Base-by-base conservation (phyloP, 352 stramenopile genomes). In the Aphanomyces invadans region DNA sequence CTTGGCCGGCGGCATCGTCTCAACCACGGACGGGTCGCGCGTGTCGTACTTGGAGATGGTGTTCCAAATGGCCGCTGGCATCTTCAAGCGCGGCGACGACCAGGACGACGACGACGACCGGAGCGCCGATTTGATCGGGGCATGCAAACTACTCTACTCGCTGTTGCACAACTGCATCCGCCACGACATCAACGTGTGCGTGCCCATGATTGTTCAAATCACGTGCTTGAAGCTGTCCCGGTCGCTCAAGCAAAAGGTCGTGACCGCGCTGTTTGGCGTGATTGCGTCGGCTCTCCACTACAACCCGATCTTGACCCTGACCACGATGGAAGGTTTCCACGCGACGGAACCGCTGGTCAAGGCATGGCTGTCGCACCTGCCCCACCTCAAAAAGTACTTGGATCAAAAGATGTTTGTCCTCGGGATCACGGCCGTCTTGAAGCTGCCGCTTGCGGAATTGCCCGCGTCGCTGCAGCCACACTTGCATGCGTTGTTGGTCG, bases 331-430 rank as follows among this genome's bases (percentile, higher is more conserved):
- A 73, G 85, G 87, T 32, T 75, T 96, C 10, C 81, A 88, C 9
- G 85, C 89, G 23, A 95, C 89, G 3, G 79, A 95, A 17, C 84
- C 91, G 62, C 87, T 97, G 32, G 89, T 98, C 65, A 86, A 83
- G 56, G 80, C 97, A 64, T 98, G 90, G 91, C 78, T 97, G 62
- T 83, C 83, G 36, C 89, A 98, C 71, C 65, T 92, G 7, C 79
- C 82, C 46, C 76, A 83, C 39, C 85, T 92, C 65, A 82, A 96
- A 48, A 88, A 79, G 63, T 89, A 79, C 69, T 70, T 97, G 19
- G 86, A 95, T 67, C 78, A 87, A 57, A 98, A 98, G 78, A 75
- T 97, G 38, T 97, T 96, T 33, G 81, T 97, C 52, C 77, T 98
- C 26, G 93, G 91, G 28, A 75, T 97, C 15, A 88, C 94, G 71